Evolutionary conservation across 2,329 filamentous ascomycete species (phyloP).

Genomic region (Blastomyces gilchristii): DNA sequence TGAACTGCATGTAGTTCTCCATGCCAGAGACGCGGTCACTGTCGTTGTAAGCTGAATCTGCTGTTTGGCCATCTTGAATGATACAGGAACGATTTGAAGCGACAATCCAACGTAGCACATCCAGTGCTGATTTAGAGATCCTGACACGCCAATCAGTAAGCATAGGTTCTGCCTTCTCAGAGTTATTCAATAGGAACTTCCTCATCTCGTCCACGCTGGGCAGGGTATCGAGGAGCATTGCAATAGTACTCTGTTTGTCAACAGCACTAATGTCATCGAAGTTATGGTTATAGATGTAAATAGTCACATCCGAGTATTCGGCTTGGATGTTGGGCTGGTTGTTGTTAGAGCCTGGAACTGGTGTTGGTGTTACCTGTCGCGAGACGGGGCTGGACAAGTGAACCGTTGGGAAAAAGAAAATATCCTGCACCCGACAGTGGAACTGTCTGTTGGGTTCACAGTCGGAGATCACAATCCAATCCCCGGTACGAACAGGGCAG

Average conservation of each 20-base stretch:
- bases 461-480: slow-evolving; percentile 42
- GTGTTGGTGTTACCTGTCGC: neutral
- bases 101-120: slow-evolving; percentile 74
- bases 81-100: slow-evolving; percentile 84
- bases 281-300: slow-evolving; percentile 28
- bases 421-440: slow-evolving; percentile 44
- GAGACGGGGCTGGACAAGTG: slow-evolving; percentile 19
- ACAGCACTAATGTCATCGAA: slow-evolving; percentile 30
- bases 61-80: slow-evolving; percentile 54
- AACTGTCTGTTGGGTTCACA: slow-evolving; percentile 18
- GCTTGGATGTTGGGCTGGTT: neutral
- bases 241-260: slow-evolving; percentile 25
- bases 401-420: slow-evolving; percentile 37
- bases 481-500: slow-evolving; percentile 36
- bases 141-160: slow-evolving; percentile 47
- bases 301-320: slow-evolving; percentile 12
- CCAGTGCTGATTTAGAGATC: slow-evolving; percentile 55
- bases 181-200: slow-evolving; percentile 33
- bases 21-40: slow-evolving; percentile 54
- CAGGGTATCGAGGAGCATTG: slow-evolving; percentile 30
- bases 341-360: neutral
- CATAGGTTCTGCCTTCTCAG: slow-evolving; percentile 27
- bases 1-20: slow-evolving; percentile 64
- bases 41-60: slow-evolving; percentile 16
- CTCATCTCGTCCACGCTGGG: slow-evolving; percentile 34